These are phyloP conservation scores for Talaromyces sp. DNA, from an alignment of 2,329 filamentous ascomycete species.

Conservation along the genomic window DNA sequence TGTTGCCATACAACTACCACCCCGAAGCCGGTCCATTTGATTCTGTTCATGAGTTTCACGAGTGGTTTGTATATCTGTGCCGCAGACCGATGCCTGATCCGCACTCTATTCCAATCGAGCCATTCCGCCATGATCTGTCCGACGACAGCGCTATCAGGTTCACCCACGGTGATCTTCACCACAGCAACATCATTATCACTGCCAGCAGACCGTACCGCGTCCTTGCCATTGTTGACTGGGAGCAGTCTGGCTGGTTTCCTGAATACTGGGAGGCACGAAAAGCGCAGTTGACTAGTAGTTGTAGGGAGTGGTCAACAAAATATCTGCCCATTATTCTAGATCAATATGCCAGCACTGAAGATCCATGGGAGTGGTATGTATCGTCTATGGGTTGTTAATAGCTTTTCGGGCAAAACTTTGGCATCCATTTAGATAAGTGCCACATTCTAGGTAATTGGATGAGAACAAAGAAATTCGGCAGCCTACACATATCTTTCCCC, in stretches of 20 bases:
- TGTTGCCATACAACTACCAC: too few relatives aligned
- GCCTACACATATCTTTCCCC: too few relatives aligned
- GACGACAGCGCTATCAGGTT: conserved; percentile 24
- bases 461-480: too few relatives aligned
- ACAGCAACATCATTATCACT: conserved; percentile 26
- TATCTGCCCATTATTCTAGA: too few relatives aligned
- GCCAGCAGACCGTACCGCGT: conserved; percentile 14
- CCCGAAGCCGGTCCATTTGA: too few relatives aligned
- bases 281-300: conserved; percentile 3
- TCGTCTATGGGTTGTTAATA: too few relatives aligned
- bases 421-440: too few relatives aligned
- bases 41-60: background rate
- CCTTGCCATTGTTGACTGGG: conserved; percentile 25
- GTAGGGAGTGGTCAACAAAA: too few relatives aligned
- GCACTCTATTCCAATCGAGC: background rate
- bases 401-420: too few relatives aligned
- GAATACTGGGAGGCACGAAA: conserved; percentile 31
- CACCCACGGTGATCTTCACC: conserved; percentile 29
- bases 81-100: background rate
- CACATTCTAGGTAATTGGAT: too few relatives aligned
- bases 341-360: too few relatives aligned
- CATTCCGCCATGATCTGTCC: conserved; percentile 17
- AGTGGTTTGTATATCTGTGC: background rate
- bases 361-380: too few relatives aligned
- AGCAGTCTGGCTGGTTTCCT: conserved; percentile 27